phyloP scores from a whole-genome alignment of 768 basidiomycete genomes.

The Glaciozyma martinii region DNA sequence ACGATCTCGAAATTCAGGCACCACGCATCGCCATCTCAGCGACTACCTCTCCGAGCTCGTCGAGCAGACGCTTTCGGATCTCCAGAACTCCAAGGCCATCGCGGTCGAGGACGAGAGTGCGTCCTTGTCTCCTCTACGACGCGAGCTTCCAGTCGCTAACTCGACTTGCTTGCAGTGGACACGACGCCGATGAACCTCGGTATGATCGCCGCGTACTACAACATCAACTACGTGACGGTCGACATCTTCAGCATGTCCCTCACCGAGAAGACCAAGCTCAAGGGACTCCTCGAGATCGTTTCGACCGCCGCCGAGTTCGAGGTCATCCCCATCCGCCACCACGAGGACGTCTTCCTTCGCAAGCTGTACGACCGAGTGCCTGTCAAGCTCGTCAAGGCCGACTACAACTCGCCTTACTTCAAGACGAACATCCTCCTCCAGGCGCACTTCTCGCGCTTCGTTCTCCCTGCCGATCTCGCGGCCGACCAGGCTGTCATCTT shows the following conservation, averaged over 20 bases:
- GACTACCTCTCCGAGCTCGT: constrained; percentile 94
- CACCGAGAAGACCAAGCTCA: constrained; percentile 92
- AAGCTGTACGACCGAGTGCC: constrained; percentile 78
- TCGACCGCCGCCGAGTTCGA: constrained; percentile 97
- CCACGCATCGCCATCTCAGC: constrained; percentile 87
- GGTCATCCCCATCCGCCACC: constrained; percentile 82
- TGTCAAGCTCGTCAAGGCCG: constrained; percentile 68
- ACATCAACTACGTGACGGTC: constrained; percentile 68
- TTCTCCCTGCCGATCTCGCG: constrained; percentile 83
- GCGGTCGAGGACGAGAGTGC: constrained; percentile 51
- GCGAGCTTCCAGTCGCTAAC: not conserved
- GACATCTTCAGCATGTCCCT: constrained; percentile 93
- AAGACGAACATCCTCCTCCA: constrained; percentile 95
- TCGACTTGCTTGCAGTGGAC: constrained; percentile 25
- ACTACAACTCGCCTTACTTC: constrained; percentile 94
- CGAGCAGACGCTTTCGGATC: constrained; percentile 80
- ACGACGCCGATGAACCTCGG: constrained; percentile 74
- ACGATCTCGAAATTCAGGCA: constrained; percentile 46
- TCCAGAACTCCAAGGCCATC: constrained; percentile 92
- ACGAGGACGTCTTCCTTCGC: constrained; percentile 51
- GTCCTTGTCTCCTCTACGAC: constrained; percentile 30
- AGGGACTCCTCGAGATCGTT: constrained; percentile 91
- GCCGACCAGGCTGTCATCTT: constrained; percentile 82
- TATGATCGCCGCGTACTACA: constrained; percentile 97
- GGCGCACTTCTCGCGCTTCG: constrained; percentile 89